phyloP scores from a whole-genome alignment of 257 asterid species.

The Capsicum pubescens region DNA sequence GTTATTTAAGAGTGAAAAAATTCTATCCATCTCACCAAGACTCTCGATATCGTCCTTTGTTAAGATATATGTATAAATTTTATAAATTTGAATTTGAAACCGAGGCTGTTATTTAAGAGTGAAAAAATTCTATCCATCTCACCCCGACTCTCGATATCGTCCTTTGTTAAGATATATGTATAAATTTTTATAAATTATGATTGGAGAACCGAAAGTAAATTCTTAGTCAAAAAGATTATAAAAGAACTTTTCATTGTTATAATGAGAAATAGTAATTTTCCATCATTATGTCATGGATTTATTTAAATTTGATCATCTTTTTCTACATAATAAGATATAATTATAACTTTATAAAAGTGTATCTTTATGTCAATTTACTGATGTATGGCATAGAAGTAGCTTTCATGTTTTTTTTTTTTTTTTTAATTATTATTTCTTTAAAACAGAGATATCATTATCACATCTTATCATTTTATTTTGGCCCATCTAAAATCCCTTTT shows the following conservation, averaged over 20 bases:
- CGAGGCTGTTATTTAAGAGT: too few species aligned
- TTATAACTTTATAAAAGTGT: slow-evolving; percentile 28
- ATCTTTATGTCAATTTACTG: slow-evolving; percentile 25
- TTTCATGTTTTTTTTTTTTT: neutral
- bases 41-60: too few species aligned
- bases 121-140: neutral
- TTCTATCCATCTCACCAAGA: neutral
- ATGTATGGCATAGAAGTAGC: slow-evolving; percentile 22
- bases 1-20: neutral
- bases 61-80: too few species aligned
- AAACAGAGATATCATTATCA: slow-evolving; percentile 18
- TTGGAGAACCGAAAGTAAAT: slow-evolving; percentile 4
- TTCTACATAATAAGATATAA: neutral
- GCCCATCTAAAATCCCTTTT: slow-evolving; percentile 8
- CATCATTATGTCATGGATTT: slow-evolving; percentile 27
- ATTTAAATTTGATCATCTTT: slow-evolving; percentile 13
- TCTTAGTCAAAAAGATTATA: slow-evolving; percentile 9
- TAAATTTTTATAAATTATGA: neutral
- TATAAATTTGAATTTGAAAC: too few species aligned
- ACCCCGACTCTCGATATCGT: too few species aligned
- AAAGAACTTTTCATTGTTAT: neutral
- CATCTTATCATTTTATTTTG: slow-evolving; percentile 26
- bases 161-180: too few species aligned
- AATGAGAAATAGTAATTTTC: slow-evolving; percentile 5
- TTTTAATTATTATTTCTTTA: neutral